Base-by-base conservation (phyloP, 2,329 filamentous ascomycete genomes). In the Pseudohalonectria lignicola region DNA sequence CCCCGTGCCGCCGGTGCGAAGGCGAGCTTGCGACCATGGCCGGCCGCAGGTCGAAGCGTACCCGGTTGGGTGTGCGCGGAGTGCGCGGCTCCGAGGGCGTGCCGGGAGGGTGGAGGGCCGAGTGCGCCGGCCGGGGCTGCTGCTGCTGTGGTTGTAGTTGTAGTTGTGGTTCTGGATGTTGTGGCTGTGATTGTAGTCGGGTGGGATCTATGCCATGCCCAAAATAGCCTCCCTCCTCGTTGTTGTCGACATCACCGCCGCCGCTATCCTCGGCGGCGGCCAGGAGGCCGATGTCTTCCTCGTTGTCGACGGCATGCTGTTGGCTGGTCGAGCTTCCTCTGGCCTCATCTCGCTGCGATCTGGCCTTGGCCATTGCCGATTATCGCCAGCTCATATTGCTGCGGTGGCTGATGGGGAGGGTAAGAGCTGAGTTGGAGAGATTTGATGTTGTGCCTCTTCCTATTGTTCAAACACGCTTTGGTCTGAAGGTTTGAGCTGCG, bases 61-160 rank as follows among this genome's bases (percentile, higher is more conserved):
- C 85, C 19, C 83, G 72, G 53, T 84, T 80, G 8, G 74, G 69
- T 2, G 81, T 86, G 39, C 80, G 59, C 15, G 80, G 73, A 26
- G 74, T 70, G 43, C 62, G 43, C 35, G 50, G 45, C 34, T 12
- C 34, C 6, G 23, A 18, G 10, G 25, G 11, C 11, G 28, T 15
- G 35, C 28, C 29, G 5, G 35, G 35, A 11, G 35, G 28, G 35
- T 31, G 35, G 11, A 37, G 35, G 12, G 28, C 25, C 7, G 35
- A 30, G n/a, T 19, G 21, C 4, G 31, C 1, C 18, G 6, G 3
- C 17, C 31, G 15, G 18, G 31, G 18, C 5, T n/a, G 19, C 17
- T 20, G 17, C 16, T 18, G 12, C 31, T 18, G 7, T 5, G 8
- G 16, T 20, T 13, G 31, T 13, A 19, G 17, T 23, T 3, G 31